Conservation (phyloP, 805 yeast species). For the Saturnispora bothae region DNA sequence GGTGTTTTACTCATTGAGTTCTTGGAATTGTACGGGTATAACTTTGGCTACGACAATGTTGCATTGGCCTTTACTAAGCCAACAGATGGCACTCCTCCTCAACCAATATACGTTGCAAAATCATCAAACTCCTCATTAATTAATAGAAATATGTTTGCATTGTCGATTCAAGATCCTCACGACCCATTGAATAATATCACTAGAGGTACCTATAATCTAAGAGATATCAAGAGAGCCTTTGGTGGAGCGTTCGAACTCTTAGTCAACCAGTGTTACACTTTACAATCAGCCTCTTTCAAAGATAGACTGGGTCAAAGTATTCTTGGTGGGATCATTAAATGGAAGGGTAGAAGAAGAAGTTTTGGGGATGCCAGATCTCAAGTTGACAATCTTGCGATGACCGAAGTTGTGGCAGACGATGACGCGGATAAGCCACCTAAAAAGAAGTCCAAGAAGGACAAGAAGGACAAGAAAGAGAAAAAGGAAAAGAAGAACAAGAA, state of each 20-base stretch:
- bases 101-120: conserved; percentile 52
- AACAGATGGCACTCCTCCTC: conserved; percentile 33
- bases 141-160: conserved; percentile 46
- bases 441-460: conserved; percentile 1
- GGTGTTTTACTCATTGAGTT: conserved; percentile 86
- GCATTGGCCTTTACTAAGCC: conserved; percentile 44
- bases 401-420: conserved; percentile 2
- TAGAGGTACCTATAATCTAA: conserved; percentile 70
- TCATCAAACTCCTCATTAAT: conserved; percentile 26
- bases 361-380: conserved; percentile 63
- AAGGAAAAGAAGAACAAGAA: conserved; percentile 6
- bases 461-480: conserved; percentile 1
- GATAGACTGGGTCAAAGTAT: conserved; percentile 62
- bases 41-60: conserved; percentile 75
- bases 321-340: conserved; percentile 68
- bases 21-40: conserved; percentile 83
- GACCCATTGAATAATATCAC: conserved; percentile 78
- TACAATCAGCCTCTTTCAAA: conserved; percentile 56
- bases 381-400: conserved; percentile 49
- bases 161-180: conserved; percentile 83
- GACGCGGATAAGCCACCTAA: background rate
- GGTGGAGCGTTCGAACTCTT: conserved; percentile 78
- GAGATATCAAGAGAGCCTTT: conserved; percentile 76
- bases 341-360: conserved; percentile 64
- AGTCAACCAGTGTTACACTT: conserved; percentile 62